Evolutionary conservation across 2,329 filamentous ascomycete genomes (phyloP).

Genomic region (Juglanconis oblonga): DNA sequence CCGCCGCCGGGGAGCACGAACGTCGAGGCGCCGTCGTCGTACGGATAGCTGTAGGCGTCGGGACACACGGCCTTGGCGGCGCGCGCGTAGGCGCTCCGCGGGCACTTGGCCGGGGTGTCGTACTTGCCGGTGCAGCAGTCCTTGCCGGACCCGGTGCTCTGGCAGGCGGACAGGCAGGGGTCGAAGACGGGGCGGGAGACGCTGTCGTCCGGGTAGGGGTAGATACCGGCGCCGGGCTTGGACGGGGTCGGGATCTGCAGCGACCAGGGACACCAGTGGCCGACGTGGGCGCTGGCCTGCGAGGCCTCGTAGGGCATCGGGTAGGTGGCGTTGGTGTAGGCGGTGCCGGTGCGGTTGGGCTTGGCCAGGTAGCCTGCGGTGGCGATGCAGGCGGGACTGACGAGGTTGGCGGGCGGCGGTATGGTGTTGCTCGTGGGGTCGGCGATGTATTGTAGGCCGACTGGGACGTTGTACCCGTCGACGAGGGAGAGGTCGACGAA

Average conservation of each 20-base stretch:
- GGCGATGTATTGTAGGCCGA: slow-evolving; percentile 54
- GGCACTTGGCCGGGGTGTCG: slow-evolving; percentile 60
- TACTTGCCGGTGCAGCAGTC: slow-evolving; percentile 77
- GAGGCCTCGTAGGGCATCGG: slow-evolving; percentile 65
- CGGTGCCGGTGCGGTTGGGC: slow-evolving; percentile 47
- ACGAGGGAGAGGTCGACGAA: slow-evolving; percentile 86
- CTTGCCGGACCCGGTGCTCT: slow-evolving; percentile 60
- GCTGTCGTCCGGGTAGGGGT: slow-evolving; percentile 75
- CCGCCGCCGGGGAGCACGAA: slow-evolving; percentile 65
- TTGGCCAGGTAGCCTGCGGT: slow-evolving; percentile 61
- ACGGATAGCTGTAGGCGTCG: slow-evolving; percentile 79
- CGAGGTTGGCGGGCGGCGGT: slow-evolving; percentile 71
- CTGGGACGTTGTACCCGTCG: slow-evolving; percentile 77
- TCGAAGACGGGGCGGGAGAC: slow-evolving; percentile 70
- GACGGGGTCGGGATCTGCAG: slow-evolving; percentile 65
- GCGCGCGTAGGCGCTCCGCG: slow-evolving; percentile 65
- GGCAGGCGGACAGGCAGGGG: slow-evolving; percentile 75
- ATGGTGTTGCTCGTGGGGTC: slow-evolving; percentile 59
- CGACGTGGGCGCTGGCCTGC: slow-evolving; percentile 54
- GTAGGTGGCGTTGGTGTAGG: slow-evolving; percentile 62
- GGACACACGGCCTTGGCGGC: slow-evolving; percentile 74
- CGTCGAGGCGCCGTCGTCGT: slow-evolving; percentile 56
- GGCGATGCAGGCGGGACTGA: slow-evolving; percentile 74
- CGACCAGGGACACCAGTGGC: slow-evolving; percentile 78
- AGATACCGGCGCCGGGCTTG: slow-evolving; percentile 72